phyloP scores from a whole-genome alignment of 805 yeast genomes.

The Metschnikowia henanensis region DNA sequence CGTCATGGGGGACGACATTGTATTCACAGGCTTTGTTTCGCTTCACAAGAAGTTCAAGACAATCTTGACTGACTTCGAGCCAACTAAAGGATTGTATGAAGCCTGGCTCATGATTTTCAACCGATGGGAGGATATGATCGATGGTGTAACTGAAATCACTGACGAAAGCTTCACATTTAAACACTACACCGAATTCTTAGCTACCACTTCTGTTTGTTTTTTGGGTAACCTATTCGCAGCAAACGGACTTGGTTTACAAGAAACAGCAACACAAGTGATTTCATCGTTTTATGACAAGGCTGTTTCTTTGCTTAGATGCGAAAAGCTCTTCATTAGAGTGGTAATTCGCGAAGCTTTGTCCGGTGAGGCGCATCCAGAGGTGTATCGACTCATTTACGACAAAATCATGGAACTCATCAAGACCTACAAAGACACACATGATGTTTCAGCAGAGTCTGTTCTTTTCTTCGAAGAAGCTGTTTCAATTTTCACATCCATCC shows the following conservation, averaged over 20 bases:
- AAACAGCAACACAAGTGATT: constrained; percentile 35
- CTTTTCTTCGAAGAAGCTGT: constrained; percentile 51
- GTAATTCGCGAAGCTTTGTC: constrained; percentile 71
- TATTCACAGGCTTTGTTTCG: constrained; percentile 72
- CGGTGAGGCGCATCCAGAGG: constrained; percentile 60
- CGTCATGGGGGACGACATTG: constrained; percentile 45
- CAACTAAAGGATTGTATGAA: constrained; percentile 38
- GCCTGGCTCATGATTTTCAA: constrained; percentile 49
- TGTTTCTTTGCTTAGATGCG: constrained; percentile 47
- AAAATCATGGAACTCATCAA: constrained; percentile 42
- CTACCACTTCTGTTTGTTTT: constrained; percentile 68
- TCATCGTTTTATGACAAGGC: constrained; percentile 53
- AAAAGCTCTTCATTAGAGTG: constrained; percentile 59
- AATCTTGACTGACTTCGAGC: constrained; percentile 32
- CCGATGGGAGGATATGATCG: constrained; percentile 44
- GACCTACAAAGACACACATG: constrained; percentile 28
- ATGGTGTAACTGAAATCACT: constrained; percentile 23
- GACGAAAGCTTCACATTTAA: constrained; percentile 52
- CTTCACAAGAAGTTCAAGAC: constrained; percentile 63
- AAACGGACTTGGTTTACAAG: constrained; percentile 23
- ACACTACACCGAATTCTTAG: constrained; percentile 71
- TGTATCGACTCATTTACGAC: constrained; percentile 48
- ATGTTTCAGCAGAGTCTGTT: constrained; percentile 29
- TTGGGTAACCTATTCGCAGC: constrained; percentile 31
- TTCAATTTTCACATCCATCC: constrained; percentile 44